Conservation (phyloP, 2,329 filamentous ascomycete genomes). For the Pyricularia sp. region DNA sequence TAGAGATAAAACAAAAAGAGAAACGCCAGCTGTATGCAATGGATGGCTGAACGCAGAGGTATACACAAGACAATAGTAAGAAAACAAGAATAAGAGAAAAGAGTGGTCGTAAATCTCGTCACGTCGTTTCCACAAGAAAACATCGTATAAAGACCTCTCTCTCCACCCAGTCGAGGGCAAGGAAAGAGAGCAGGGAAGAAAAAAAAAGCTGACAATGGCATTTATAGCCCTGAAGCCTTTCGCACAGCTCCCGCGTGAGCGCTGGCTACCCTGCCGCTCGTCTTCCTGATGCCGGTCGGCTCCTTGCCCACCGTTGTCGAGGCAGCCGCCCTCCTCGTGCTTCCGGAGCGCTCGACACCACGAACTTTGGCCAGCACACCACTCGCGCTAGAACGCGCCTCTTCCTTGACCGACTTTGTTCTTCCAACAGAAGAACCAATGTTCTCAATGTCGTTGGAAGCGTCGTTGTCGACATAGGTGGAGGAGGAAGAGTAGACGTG, state of each 20-base stretch:
- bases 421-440: conserved; percentile 39
- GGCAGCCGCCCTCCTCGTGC: conserved; percentile 42
- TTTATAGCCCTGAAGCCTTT: conserved; percentile 38
- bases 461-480: conserved; percentile 52
- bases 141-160: neutral
- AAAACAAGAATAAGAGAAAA: neutral
- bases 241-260: conserved; percentile 33
- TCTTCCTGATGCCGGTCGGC: conserved; percentile 50
- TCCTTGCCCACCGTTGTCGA: conserved; percentile 32
- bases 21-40: conserved; percentile 1
- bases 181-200: neutral
- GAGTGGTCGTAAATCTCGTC: conserved; percentile 2
- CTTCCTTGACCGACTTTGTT: conserved; percentile 46
- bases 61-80: neutral
- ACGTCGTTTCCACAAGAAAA: neutral
- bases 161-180: neutral
- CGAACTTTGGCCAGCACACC: conserved; percentile 57
- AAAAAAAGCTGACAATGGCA: neutral
- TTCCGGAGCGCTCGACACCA: conserved; percentile 29
- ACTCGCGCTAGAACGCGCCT: conserved; percentile 40
- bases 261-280: conserved; percentile 55
- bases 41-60: neutral
- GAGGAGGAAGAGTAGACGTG: conserved; percentile 32
- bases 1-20: neutral
- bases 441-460: conserved; percentile 64